Percentiles rank a stretch among this genome's conserved stretches.
Conservation (phyloP, 2,329 filamentous ascomycete species). For the Truncatella angustata region DNA sequence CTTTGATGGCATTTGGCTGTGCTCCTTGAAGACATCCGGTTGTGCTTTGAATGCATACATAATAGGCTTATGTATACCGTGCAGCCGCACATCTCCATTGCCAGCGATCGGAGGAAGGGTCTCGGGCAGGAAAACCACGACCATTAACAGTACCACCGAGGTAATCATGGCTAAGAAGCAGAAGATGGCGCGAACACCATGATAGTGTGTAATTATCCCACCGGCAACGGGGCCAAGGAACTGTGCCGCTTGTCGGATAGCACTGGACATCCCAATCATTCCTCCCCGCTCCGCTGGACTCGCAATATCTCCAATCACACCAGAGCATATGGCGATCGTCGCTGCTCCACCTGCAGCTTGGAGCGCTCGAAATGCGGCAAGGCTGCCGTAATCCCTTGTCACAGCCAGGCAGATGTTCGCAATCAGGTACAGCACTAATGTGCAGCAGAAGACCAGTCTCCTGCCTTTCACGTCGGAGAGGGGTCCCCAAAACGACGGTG, state of each 20-base stretch:
- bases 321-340: slow-evolving; percentile 51
- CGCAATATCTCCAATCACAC: slow-evolving; percentile 57
- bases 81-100: slow-evolving; percentile 6
- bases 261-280: neutral
- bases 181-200: slow-evolving; percentile 12
- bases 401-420: slow-evolving; percentile 47
- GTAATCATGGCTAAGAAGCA: slow-evolving; percentile 3
- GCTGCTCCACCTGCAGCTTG: slow-evolving; percentile 54
- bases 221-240: slow-evolving; percentile 4
- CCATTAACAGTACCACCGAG: neutral
- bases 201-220: neutral
- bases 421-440: slow-evolving; percentile 43
- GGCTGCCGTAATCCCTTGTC: slow-evolving; percentile 39
- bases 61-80: slow-evolving; percentile 17
- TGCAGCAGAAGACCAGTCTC: slow-evolving; percentile 45
- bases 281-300: slow-evolving; percentile 55
- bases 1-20: neutral
- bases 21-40: slow-evolving; percentile 14
- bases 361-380: slow-evolving; percentile 49
- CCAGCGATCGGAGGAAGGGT: slow-evolving; percentile 10
- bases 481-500: slow-evolving; percentile 49
- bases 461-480: slow-evolving; percentile 46
- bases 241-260: neutral
- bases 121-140: slow-evolving; percentile 7
- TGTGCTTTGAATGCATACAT: slow-evolving; percentile 26